Percentiles rank a stretch among this genome's conserved stretches.
Evolutionary conservation across 768 basidiomycete species (phyloP).

Genomic region (Amyloporia xantha): DNA sequence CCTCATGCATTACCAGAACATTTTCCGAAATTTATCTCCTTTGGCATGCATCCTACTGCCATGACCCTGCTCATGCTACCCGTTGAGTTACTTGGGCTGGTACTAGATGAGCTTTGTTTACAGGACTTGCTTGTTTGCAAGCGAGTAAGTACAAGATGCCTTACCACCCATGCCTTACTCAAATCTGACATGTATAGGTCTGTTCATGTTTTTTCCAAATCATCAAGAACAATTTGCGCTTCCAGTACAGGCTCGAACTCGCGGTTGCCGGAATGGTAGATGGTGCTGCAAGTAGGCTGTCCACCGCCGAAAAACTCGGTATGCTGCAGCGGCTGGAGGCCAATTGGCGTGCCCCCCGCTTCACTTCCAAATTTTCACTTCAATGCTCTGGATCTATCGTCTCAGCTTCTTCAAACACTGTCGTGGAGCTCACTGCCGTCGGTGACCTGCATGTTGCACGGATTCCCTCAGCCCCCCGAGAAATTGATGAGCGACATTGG

Average conservation of each 20-base stretch:
- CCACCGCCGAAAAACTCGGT: slow-evolving; percentile 14
- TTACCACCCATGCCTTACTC: background rate
- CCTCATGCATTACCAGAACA: background rate
- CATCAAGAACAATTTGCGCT: slow-evolving; percentile 1
- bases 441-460: no score
- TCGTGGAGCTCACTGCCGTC: no score
- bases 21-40: background rate
- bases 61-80: background rate
- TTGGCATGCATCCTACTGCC: background rate
- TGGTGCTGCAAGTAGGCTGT: slow-evolving; percentile 6
- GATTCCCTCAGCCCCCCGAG: no score
- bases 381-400: no score
- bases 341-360: background rate
- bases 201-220: background rate
- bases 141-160: background rate
- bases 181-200: background rate
- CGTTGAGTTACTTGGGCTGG: background rate
- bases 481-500: no score
- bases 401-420: no score
- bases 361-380: background rate
- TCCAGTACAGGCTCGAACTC: slow-evolving; percentile 24
- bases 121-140: background rate
- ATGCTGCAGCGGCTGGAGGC: background rate
- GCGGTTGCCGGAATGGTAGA: slow-evolving; percentile 21
- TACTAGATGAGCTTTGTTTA: background rate